Evolutionary conservation across 768 basidiomycete genomes (phyloP).

Genomic region (Daedalea quercina): DNA sequence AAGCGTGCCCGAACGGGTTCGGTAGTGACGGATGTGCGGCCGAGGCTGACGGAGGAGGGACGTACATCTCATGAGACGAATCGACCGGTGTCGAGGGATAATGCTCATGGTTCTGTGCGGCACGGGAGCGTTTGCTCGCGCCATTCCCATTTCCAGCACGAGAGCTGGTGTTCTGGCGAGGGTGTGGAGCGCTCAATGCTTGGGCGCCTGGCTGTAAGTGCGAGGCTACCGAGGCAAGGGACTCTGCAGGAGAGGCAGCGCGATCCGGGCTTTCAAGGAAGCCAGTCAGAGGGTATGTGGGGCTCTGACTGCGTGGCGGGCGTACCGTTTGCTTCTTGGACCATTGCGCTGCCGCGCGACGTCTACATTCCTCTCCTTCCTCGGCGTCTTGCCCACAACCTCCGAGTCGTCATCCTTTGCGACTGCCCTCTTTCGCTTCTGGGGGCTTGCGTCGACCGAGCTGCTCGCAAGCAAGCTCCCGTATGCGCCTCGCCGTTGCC

Average conservation of each 20-base stretch:
- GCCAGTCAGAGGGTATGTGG: neutral
- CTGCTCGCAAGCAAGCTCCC: slow-evolving; percentile 40
- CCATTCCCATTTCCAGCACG: slow-evolving; percentile 33
- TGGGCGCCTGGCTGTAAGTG: slow-evolving; percentile 39
- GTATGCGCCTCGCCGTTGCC: slow-evolving; percentile 46
- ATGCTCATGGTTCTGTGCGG: slow-evolving; percentile 16
- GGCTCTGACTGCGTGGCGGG: neutral
- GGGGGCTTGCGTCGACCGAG: slow-evolving; percentile 53
- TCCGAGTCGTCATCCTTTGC: slow-evolving; percentile 63
- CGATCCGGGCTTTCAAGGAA: slow-evolving; percentile 43
- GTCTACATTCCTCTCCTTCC: slow-evolving; percentile 51
- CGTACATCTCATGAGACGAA: slow-evolving; percentile 35
- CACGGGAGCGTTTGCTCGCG: slow-evolving; percentile 20
- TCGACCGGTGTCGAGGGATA: slow-evolving; percentile 17
- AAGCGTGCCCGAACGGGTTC: slow-evolving; percentile 26
- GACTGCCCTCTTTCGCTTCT: slow-evolving; percentile 51
- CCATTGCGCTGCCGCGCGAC: slow-evolving; percentile 41
- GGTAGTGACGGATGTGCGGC: slow-evolving; percentile 50
- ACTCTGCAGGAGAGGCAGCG: slow-evolving; percentile 65
- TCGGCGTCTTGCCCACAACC: slow-evolving; percentile 44
- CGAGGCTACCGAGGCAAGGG: slow-evolving; percentile 64
- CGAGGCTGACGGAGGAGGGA: slow-evolving; percentile 44
- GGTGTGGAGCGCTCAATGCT: slow-evolving; percentile 18
- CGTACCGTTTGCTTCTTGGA: slow-evolving; percentile 59
- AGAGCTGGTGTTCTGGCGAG: slow-evolving; percentile 27